Evolutionary conservation across 495 filamentous ascomycete genomes (phyloP).

Genomic region (Penicillium steckii): DNA sequence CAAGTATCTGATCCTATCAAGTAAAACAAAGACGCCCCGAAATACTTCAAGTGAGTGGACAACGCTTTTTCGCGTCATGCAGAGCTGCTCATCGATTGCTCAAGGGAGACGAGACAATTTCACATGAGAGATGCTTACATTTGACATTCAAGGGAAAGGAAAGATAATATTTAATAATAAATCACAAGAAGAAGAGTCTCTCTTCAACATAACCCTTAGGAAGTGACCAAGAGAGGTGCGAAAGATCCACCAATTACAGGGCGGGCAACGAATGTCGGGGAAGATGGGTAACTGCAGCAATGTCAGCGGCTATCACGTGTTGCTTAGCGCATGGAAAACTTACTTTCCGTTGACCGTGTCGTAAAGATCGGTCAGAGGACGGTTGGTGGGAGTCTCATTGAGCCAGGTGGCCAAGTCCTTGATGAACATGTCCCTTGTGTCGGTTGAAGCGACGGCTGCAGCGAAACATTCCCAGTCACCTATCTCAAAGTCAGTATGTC

Average conservation of each 20-base stretch:
- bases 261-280: constrained; percentile 46
- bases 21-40: neutral
- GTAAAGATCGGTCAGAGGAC: constrained; percentile 56
- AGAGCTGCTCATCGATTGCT: neutral
- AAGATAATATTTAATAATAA: constrained; percentile 12
- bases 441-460: constrained; percentile 44
- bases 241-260: constrained; percentile 56
- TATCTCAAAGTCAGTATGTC: constrained; percentile 8
- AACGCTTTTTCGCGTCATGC: neutral
- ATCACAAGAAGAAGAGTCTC: constrained; percentile 26
- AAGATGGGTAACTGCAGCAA: constrained; percentile 29
- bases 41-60: neutral
- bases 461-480: constrained; percentile 54
- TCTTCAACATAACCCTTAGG: neutral
- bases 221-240: constrained; percentile 42
- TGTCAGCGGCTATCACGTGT: neutral
- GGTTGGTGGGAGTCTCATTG: constrained; percentile 52
- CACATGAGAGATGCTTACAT: neutral
- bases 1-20: too few relatives aligned
- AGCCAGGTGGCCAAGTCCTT: constrained; percentile 49
- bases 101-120: neutral
- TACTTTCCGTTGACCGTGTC: constrained; percentile 45
- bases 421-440: constrained; percentile 49
- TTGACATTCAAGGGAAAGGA: neutral
- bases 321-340: constrained; percentile 11